A percentile compares a stretch with the other conserved stretches of the same genome.
Evolutionary conservation across 331 rosid genomes (phyloP).

Genomic region (Phaseolus coccineus): DNA sequence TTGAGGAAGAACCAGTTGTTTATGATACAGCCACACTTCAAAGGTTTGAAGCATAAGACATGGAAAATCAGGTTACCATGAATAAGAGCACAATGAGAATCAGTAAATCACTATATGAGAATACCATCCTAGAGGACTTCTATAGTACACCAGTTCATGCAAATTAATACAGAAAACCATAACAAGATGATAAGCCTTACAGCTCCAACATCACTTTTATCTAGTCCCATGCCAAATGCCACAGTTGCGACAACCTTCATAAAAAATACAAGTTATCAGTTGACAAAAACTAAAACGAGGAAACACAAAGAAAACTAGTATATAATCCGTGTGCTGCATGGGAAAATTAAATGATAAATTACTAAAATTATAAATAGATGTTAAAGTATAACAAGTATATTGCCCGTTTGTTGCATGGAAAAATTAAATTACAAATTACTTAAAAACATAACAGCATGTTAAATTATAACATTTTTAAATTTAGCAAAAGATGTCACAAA

Average conservation of each 20-base stretch:
- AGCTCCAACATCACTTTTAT: slow-evolving; percentile 94
- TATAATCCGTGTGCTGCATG: background rate
- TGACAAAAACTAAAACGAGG: slow-evolving; percentile 38
- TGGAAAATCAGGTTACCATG: slow-evolving; percentile 21
- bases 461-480: background rate
- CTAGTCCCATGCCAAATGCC: slow-evolving; percentile 99
- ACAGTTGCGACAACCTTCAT: slow-evolving; percentile 96
- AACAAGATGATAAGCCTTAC: slow-evolving; percentile 62
- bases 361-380: background rate
- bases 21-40: slow-evolving; percentile 25
- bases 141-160: slow-evolving; percentile 33
- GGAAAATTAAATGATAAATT: background rate
- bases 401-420: too few species aligned
- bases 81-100: slow-evolving; percentile 36
- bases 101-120: slow-evolving; percentile 30
- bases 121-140: slow-evolving; percentile 35
- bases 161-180: slow-evolving; percentile 42
- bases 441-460: too few species aligned
- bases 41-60: slow-evolving; percentile 26
- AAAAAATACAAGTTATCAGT: slow-evolving; percentile 47
- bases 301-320: slow-evolving; percentile 8
- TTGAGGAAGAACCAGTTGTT: slow-evolving; percentile 25
- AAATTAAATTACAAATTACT: too few species aligned
- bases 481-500: background rate
- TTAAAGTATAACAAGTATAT: background rate